These are phyloP conservation scores for Nannizziopsis barbatae DNA, from an alignment of 2,329 filamentous ascomycete species.

Conservation along the genomic window DNA sequence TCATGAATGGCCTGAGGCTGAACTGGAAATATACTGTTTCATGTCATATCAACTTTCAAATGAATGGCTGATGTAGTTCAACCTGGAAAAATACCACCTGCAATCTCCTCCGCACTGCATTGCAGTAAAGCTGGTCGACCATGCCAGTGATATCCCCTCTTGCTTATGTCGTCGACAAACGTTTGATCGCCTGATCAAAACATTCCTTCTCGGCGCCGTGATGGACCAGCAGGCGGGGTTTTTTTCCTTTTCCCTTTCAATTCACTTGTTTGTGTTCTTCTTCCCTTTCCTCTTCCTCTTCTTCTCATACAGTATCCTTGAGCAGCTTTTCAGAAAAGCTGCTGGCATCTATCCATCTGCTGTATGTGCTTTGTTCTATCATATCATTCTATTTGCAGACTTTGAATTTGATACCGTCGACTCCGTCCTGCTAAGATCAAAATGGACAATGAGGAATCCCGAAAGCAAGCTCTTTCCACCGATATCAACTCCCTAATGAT, in stretches of 20 bases:
- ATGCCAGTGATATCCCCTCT: neutral
- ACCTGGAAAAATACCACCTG: too few species aligned
- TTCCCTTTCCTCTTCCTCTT: neutral
- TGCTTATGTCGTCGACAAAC: constrained; percentile 6
- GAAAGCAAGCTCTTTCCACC: neutral
- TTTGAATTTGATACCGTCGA: neutral
- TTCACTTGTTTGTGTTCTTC: constrained; percentile 5
- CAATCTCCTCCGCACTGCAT: neutral
- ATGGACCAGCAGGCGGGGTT: neutral
- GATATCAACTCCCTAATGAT: constrained; percentile 5
- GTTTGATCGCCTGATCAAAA: neutral
- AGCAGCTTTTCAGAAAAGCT: neutral
- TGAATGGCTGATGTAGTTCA: too few species aligned
- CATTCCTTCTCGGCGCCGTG: neutral
- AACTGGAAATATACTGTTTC: too few species aligned
- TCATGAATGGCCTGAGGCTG: too few species aligned
- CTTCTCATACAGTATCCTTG: neutral
- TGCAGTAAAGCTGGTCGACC: neutral
- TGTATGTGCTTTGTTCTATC: neutral
- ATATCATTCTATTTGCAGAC: neutral
- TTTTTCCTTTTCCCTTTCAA: constrained; percentile 14
- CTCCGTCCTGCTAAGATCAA: neutral
- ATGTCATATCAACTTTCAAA: too few species aligned
- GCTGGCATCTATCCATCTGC: neutral
- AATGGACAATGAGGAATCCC: neutral